Conservation (phyloP, 2,329 filamentous ascomycete species). For the Bertia moriformis region DNA sequence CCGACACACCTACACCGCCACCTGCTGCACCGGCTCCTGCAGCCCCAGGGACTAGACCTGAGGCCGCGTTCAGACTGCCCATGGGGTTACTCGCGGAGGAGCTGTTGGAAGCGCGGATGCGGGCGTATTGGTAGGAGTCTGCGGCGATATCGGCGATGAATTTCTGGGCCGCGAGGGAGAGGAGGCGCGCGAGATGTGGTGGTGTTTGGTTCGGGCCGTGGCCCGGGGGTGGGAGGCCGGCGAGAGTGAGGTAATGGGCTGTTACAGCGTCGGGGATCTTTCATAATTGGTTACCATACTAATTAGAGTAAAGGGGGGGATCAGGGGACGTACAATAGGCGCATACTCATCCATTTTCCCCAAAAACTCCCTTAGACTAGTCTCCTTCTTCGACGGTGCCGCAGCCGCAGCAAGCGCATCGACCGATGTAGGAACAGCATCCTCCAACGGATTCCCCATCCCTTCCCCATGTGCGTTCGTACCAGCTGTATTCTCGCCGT, state of each 20-base stretch:
- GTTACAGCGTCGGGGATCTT: slow-evolving; percentile 59
- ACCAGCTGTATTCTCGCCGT: neutral
- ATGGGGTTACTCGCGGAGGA: slow-evolving; percentile 40
- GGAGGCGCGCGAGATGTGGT: slow-evolving; percentile 25
- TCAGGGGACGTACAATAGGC: slow-evolving; percentile 38
- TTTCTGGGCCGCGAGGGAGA: slow-evolving; percentile 56
- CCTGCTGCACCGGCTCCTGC: slow-evolving; percentile 9
- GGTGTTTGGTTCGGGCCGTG: slow-evolving; percentile 34
- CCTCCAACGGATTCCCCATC: neutral
- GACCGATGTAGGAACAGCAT: neutral
- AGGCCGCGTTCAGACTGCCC: slow-evolving; percentile 14
- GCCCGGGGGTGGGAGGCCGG: slow-evolving; percentile 50
- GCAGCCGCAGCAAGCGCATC: neutral
- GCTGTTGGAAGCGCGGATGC: slow-evolving; percentile 42
- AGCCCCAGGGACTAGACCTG: slow-evolving; percentile 21
- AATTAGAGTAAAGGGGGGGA: neutral
- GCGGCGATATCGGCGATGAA: slow-evolving; percentile 59
- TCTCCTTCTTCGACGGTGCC: slow-evolving; percentile 40
- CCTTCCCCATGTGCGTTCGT: neutral
- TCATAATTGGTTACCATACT: neutral
- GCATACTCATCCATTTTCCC: slow-evolving; percentile 60
- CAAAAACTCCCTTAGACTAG: slow-evolving; percentile 49
- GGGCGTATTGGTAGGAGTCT: slow-evolving; percentile 56
- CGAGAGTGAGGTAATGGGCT: slow-evolving; percentile 55
- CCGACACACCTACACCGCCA: slow-evolving; percentile 27